Conservation (phyloP, 2,329 filamentous ascomycete genomes). For the Chaetoscypha palmicola region DNA sequence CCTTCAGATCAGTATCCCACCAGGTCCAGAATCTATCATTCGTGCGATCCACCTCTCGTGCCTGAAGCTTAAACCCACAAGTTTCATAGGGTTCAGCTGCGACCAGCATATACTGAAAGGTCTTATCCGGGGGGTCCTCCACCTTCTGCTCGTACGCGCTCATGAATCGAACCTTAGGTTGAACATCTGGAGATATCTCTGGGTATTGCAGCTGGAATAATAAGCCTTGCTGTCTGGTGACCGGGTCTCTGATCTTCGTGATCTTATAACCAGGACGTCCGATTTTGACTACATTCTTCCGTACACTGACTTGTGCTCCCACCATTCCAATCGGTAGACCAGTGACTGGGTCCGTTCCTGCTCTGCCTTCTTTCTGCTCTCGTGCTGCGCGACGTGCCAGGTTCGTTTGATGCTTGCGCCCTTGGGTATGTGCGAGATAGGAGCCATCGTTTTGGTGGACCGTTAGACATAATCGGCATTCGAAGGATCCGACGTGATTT, state of each 20-base stretch:
- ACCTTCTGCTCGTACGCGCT: conserved; percentile 94
- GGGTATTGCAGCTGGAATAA: conserved; percentile 97
- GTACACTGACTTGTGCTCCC: conserved; percentile 54
- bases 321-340: conserved; percentile 69
- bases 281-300: conserved; percentile 86
- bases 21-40: conserved; percentile 87
- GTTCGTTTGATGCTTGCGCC: conserved; percentile 98
- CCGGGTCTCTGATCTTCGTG: conserved; percentile 85
- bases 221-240: conserved; percentile 80
- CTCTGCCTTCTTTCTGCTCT: conserved; percentile 82
- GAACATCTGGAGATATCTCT: conserved; percentile 69
- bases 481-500: conserved; percentile 96
- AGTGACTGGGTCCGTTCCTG: conserved; percentile 56
- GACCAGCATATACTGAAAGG: conserved; percentile 89
- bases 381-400: conserved; percentile 91
- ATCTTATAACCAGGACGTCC: conserved; percentile 96
- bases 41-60: conserved; percentile 81
- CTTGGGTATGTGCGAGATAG: conserved; percentile 97
- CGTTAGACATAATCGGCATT: conserved; percentile 92
- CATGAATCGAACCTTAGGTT: conserved; percentile 91
- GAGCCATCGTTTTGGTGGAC: conserved; percentile 99
- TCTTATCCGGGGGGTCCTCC: conserved; percentile 85
- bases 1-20: conserved; percentile 92
- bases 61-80: conserved; percentile 91
- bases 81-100: conserved; percentile 98